Conservation (phyloP, 768 basidiomycete species). For the Kwoniella newhampshirensis region DNA sequence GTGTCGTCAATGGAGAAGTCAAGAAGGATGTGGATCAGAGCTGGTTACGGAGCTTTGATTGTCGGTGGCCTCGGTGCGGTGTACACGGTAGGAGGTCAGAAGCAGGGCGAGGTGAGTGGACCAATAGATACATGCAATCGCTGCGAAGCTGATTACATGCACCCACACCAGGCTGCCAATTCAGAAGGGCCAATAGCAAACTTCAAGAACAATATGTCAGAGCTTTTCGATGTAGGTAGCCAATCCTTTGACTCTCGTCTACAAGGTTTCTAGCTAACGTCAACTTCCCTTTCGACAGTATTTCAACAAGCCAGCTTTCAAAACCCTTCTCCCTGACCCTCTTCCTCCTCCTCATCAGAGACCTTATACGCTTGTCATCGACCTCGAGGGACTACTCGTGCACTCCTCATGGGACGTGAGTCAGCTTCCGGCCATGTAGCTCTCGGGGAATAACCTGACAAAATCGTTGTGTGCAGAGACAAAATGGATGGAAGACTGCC, state of each 20-base stretch:
- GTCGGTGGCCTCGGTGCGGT: conserved; percentile 63
- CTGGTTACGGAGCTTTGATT: conserved; percentile 58
- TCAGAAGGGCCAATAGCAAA: conserved; percentile 5
- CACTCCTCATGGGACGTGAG: conserved; percentile 94
- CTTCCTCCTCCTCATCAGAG: conserved; percentile 78
- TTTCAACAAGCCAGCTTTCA: conserved; percentile 91
- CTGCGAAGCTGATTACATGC: not conserved
- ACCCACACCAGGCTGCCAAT: not conserved
- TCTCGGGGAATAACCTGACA: conserved; percentile 1
- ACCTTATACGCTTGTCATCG: conserved; percentile 86
- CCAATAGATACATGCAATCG: too few species aligned
- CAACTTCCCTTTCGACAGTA: conserved; percentile 58
- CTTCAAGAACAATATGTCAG: conserved; percentile 28
- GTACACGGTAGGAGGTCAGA: conserved; percentile 61
- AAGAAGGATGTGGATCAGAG: conserved; percentile 62
- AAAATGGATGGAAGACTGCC: conserved; percentile 94
- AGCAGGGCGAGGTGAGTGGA: conserved; percentile 63
- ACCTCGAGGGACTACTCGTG: conserved; percentile 86
- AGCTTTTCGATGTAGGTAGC: conserved; percentile 17
- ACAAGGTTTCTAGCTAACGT: conserved; percentile 24
- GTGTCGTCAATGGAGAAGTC: conserved; percentile 75
- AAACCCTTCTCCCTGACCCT: conserved; percentile 84
- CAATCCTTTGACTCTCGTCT: conserved; percentile 7
- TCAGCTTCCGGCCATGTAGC: conserved; percentile 33
- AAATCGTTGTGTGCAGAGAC: conserved; percentile 60